Conservation (phyloP, 192 early-diverging fungal genomes). For the Coemansia sp. region DNA sequence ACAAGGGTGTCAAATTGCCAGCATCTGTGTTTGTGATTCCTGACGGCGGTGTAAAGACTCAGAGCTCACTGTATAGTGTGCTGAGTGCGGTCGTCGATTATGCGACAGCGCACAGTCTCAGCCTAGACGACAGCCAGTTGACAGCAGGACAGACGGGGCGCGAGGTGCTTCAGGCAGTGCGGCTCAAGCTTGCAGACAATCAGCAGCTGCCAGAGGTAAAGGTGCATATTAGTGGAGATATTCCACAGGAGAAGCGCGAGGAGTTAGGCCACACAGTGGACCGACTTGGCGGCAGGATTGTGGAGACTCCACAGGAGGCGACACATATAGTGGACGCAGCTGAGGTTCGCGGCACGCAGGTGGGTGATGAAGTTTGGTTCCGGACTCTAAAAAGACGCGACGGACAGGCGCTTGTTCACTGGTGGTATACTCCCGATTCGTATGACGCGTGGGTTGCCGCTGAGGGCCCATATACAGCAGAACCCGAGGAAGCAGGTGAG, state of each 20-base stretch:
- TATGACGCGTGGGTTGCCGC: slow-evolving; percentile 73
- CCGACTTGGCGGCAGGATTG: slow-evolving; percentile 26
- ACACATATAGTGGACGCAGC: slow-evolving; percentile 31
- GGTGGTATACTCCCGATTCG: slow-evolving; percentile 81
- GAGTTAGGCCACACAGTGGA: slow-evolving; percentile 13
- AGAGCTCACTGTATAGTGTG: slow-evolving; percentile 34
- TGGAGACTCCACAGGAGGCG: slow-evolving; percentile 19
- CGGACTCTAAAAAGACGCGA: slow-evolving; percentile 49
- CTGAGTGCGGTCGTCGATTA: slow-evolving; percentile 44
- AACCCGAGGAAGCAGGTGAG: slow-evolving; percentile 60
- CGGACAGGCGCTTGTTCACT: slow-evolving; percentile 67
- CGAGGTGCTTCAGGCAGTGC: slow-evolving; percentile 30
- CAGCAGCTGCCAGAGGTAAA: slow-evolving; percentile 31
- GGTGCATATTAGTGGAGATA: slow-evolving; percentile 27
- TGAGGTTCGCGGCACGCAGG: slow-evolving; percentile 14
- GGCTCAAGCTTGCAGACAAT: slow-evolving; percentile 37
- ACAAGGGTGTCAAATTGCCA: slow-evolving; percentile 28
- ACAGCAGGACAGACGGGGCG: slow-evolving; percentile 10
- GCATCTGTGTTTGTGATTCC: slow-evolving; percentile 34
- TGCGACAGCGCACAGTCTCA: slow-evolving; percentile 14
- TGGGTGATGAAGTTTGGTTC: slow-evolving; percentile 46
- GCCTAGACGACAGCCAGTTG: slow-evolving; percentile 18
- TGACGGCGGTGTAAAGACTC: slow-evolving; percentile 20
- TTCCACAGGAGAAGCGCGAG: slow-evolving; percentile 17
- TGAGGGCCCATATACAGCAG: slow-evolving; percentile 60